Evolutionary conservation across 2,329 filamentous ascomycete genomes (phyloP).

Genomic region (Plectosphaerella plurivora): DNA sequence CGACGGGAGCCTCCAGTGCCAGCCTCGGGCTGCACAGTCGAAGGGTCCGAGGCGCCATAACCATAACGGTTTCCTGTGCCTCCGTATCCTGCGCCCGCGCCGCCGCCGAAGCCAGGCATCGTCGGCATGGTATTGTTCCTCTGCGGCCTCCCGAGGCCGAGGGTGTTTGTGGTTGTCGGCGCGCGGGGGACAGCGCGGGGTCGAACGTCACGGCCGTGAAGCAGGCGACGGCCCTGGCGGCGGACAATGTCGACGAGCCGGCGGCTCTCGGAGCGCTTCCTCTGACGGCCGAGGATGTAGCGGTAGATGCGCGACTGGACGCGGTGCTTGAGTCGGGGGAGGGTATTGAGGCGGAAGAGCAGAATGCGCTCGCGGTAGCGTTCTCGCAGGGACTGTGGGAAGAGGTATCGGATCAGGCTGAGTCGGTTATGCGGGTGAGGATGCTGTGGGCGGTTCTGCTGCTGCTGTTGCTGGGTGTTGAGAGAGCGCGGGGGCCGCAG

Average conservation of each 20-base stretch:
- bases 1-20: slow-evolving; percentile 67
- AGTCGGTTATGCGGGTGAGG: slow-evolving; percentile 36
- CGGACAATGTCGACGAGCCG: slow-evolving; percentile 38
- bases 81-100: not conserved
- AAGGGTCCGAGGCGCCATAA: slow-evolving; percentile 20
- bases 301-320: slow-evolving; percentile 74
- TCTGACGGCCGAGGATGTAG: slow-evolving; percentile 64
- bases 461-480: no score
- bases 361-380: slow-evolving; percentile 63
- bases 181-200: slow-evolving; percentile 1
- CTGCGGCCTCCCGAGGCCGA: slow-evolving; percentile 8
- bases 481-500: not conserved
- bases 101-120: slow-evolving; percentile 7
- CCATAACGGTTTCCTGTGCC: slow-evolving; percentile 14
- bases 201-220: slow-evolving; percentile 28
- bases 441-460: not conserved
- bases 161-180: not conserved
- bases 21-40: slow-evolving; percentile 22
- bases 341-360: slow-evolving; percentile 67
- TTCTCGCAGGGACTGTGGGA: slow-evolving; percentile 58
- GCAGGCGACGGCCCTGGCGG: slow-evolving; percentile 38
- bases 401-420: slow-evolving; percentile 60
- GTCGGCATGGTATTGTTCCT: slow-evolving; percentile 13
- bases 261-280: slow-evolving; percentile 38
- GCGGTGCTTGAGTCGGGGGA: slow-evolving; percentile 66